Evolutionary conservation across 2,329 filamentous ascomycete genomes (phyloP), one percentile per base, ranked within the genome.

Genomic region (Sordariomycetes sp.): DNA sequence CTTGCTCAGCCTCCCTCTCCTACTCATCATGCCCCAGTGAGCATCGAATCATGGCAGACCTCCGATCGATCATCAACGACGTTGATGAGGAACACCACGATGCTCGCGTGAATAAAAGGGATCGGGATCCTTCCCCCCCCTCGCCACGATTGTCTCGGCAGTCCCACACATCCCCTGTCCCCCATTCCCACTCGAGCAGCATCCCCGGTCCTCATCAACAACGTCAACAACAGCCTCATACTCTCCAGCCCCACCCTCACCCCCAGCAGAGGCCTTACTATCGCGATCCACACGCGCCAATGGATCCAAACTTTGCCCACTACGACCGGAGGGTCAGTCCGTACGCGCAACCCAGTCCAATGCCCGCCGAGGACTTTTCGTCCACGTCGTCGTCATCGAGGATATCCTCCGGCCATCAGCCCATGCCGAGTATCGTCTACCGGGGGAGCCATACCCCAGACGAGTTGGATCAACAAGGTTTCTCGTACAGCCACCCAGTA

Each of bases 381-480:
- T 43, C 54, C 24, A 28, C 40, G 18, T 51, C 54, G 28, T 57
- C 55, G 8, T 52, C 55, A 11, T 57, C 55, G 32, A 32, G 32
- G 14, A n/a, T 51, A 12, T 52, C 55, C 10, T 52, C 55, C 18
- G 51, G 46, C n/a, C 46, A 22, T 14, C 55, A 52, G 28, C 14
- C 20, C 28, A n/a, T 34, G 65, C 66, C 68, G 61, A 61, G 60
- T 59, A 57, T 61, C 43, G 68, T 64, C 61, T 71, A 72, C 53
- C 71, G 72, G 56, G 70, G 66, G 63, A 80, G 76, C 68, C 76
- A 72, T 64, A 71, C 74, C 60, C 69, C 70, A 62, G 77, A 79
- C 63, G 75, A 76, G 53, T 79, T 79, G 76, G 78, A 81, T 63
- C 72, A 66, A 7, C 68, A 70, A 60, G 62, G 61, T 18, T 62